Evolutionary conservation across 2,329 filamentous ascomycete genomes (phyloP), one percentile per base, ranked within the genome.

Genomic region (Daldinia eschscholtzii): DNA sequence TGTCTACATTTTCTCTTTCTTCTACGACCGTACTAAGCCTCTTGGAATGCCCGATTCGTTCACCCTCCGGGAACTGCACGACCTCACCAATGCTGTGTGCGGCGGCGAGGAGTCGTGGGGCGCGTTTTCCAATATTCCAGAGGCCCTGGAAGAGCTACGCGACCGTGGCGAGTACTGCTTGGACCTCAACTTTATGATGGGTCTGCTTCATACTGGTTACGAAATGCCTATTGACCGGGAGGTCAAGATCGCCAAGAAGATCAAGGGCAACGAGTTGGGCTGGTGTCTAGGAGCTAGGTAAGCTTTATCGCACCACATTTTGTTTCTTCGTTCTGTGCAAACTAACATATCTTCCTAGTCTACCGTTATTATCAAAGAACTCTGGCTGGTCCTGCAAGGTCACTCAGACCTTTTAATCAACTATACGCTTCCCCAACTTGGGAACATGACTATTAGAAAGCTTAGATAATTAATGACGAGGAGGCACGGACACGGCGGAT

Each of bases 41-140:
- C 89, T 99, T 10, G 97, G 97, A 73, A 98, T 99, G 94, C 96
- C 97, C n/a, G 94, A 97, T 73, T 94, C 92, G 5, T 99, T 98
- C 82, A 98, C 94, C 0, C 84, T 99, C 37, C 88, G 91, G 57
- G 96, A 99, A 84, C 87, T 99, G 77, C 91, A 94, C 76, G 92
- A 97, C 68, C 88, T 98, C 18, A 90, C 96, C 0, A 86, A 90
- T 72, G 91, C 91, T 44, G 97, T 99, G 10, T 99, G 96, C 81
- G 88, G 88, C 65, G 94, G 94, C 35, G 88, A 92, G 79, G 77
- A 84, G 18, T 85, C 86, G 37, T 99, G 96, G 96, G 90, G 91
- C 72, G 86, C 93, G 0, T 99, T 99, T 78, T 84, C 87, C 62
- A 87, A 87, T 64, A 86, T 98, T 23, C 90, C 92, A 5, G 90